Conservation (phyloP, 2,329 filamentous ascomycete genomes). For the Botrytis aclada region DNA sequence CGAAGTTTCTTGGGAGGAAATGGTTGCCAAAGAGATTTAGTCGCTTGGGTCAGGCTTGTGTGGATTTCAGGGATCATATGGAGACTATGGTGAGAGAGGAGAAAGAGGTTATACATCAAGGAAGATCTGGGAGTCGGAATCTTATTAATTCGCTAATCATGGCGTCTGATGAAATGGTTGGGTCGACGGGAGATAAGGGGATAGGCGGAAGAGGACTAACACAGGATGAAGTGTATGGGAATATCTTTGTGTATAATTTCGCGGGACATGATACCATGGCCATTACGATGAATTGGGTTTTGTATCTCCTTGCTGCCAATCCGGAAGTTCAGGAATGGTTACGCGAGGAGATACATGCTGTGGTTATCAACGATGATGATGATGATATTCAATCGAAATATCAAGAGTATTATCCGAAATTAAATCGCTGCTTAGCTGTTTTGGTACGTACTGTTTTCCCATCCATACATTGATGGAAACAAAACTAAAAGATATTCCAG, state of each 20-base stretch:
- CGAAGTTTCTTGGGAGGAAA: neutral
- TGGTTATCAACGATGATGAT: slow-evolving; percentile 28
- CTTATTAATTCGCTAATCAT: neutral
- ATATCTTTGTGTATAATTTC: slow-evolving; percentile 37
- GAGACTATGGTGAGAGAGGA: neutral
- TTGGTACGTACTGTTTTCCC: slow-evolving; percentile 32
- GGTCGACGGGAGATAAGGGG: neutral
- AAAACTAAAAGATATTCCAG: neutral
- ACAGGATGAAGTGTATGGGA: slow-evolving; percentile 38
- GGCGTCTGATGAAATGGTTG: neutral
- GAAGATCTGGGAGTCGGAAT: neutral
- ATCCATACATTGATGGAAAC: neutral
- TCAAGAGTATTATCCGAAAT: slow-evolving; percentile 39
- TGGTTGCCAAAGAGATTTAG: neutral
- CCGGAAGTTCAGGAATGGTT: slow-evolving; percentile 26
- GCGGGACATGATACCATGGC: slow-evolving; percentile 39
- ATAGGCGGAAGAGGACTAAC: slow-evolving; percentile 28
- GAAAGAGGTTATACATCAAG: neutral
- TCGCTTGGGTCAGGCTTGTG: neutral
- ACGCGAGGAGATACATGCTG: slow-evolving; percentile 26
- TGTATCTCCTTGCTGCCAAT: slow-evolving; percentile 32
- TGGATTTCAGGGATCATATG: slow-evolving; percentile 3
- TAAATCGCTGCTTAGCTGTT: slow-evolving; percentile 42
- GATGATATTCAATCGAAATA: slow-evolving; percentile 38
- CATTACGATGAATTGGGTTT: slow-evolving; percentile 32